These are phyloP conservation scores for Picochlorum sp. DNA, from an alignment of 139 green algal species.

Conservation along the genomic window DNA sequence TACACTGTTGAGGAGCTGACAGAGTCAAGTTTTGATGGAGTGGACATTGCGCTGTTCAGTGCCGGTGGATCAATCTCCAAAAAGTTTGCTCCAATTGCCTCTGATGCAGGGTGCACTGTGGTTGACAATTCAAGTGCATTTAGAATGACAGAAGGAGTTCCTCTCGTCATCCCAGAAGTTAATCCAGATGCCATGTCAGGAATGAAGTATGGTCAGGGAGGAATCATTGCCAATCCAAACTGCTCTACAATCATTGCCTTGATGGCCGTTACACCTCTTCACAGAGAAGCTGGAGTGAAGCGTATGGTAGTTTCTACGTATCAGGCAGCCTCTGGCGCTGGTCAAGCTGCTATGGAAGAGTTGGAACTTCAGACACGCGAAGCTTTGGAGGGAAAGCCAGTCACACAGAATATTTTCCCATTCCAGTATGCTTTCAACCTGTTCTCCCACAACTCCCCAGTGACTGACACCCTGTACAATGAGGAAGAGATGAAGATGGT, in stretches of 20 bases:
- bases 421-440: slow-evolving; percentile 99
- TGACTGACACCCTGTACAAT: slow-evolving; percentile 95
- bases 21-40: slow-evolving; percentile 77
- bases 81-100: slow-evolving; percentile 79
- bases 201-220: slow-evolving; percentile 68
- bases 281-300: slow-evolving; percentile 30
- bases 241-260: slow-evolving; percentile 99
- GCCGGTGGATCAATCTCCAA: slow-evolving; percentile 93
- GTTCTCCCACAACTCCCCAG: slow-evolving; percentile 93
- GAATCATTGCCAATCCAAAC: slow-evolving; percentile 99
- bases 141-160: slow-evolving; percentile 93
- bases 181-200: slow-evolving; percentile 76
- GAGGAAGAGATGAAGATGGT: slow-evolving; percentile 99
- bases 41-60: slow-evolving; percentile 96
- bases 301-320: slow-evolving; percentile 49
- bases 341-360: slow-evolving; percentile 96
- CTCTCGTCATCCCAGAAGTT: slow-evolving; percentile 91
- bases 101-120: slow-evolving; percentile 72
- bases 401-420: slow-evolving; percentile 91
- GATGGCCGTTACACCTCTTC: slow-evolving; percentile 90
- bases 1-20: slow-evolving; percentile 88
- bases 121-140: slow-evolving; percentile 97
- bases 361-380: slow-evolving; percentile 89
- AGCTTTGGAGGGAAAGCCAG: slow-evolving; percentile 78
- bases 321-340: slow-evolving; percentile 85